Base-by-base conservation (phyloP, 2,329 filamentous ascomycete species). In the Mariannaea elegans region DNA sequence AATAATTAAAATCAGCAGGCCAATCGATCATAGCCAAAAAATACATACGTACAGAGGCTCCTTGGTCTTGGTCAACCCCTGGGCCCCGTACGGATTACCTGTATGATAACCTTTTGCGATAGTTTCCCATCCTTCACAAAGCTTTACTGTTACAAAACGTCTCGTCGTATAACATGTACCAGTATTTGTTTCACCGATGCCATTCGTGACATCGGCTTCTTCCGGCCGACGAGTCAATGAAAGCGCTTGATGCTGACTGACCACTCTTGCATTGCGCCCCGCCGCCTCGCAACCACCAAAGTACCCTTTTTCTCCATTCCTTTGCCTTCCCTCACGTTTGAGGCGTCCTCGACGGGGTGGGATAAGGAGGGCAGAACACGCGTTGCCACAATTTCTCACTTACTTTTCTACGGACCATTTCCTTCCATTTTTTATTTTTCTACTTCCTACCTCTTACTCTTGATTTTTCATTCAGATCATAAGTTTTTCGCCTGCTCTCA, bases 261-360 rank as follows among this genome's bases (percentile, higher is more conserved):
- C 27, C 21, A 27, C 32, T 36, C 44, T 44, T 59, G 49, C 56
- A 54, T 48, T 24, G 21, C 27, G 56, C 56, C 50, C 56, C 50
- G 31, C 50, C 54, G 44, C 56, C 56, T 38, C 56, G 38, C 56
- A 55, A 55, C 36, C 52, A 39, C 39, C 24, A 59, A 38, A 54
- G 21, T 21, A 41, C 18, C 34, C n/a, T 39, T 44, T 44, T 21
- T 46, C 31, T 34, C 14, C 47, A 45, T 36, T 39, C 44, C 39
- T 42, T 44, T 36, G 42, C 39, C 21, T 34, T 32, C 29, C 21
- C 19, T 38, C 27, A 44, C 41, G 34, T 32, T 32, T 14, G 42
- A 41, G 44, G 23, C 24, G 49, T 44, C 27, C 13, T 52, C 14
- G 24, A 31, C 14, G 16, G 19, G 4, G 48, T 9, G 27, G 41